Percentiles rank a stretch among this genome's conserved stretches.
phyloP scores from a whole-genome alignment of 2,329 filamentous ascomycete species.

The Sclerotiophoma versabilis region DNA sequence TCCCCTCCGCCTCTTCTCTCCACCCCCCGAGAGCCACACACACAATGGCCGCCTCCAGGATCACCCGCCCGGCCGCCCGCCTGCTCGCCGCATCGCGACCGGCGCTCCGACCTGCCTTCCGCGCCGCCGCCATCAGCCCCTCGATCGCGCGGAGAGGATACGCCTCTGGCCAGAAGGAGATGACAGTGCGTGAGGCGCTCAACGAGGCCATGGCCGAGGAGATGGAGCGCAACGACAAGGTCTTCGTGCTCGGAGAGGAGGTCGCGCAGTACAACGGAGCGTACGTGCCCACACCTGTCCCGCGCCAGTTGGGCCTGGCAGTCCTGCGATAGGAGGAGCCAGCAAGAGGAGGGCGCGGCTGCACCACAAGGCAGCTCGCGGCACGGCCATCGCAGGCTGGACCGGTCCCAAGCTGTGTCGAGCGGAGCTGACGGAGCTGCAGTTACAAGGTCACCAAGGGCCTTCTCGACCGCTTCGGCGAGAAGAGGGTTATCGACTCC shows the following conservation, averaged over 20 bases:
- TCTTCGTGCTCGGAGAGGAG: conserved; percentile 96
- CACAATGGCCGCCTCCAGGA: conserved; percentile 65
- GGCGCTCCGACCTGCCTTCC: conserved; percentile 61
- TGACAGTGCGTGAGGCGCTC: conserved; percentile 95
- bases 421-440: conserved; percentile 49
- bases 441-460: conserved; percentile 99
- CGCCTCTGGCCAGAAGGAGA: conserved; percentile 78
- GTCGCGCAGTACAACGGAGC: conserved; percentile 99
- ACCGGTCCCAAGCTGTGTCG: neutral
- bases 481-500: conserved; percentile 96
- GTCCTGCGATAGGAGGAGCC: conserved; percentile 8
- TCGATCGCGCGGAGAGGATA: conserved; percentile 61
- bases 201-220: conserved; percentile 99
- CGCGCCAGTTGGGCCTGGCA: conserved; percentile 17
- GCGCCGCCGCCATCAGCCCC: conserved; percentile 56
- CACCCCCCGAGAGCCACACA: conserved; percentile 22
- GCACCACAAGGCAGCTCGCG: neutral
- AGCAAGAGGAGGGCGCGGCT: neutral
- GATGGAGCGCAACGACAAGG: conserved; percentile 91
- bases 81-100: conserved; percentile 65
- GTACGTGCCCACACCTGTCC: conserved; percentile 52
- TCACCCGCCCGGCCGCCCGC: conserved; percentile 70
- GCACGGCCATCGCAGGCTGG: conserved; percentile 8
- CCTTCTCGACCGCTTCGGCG: conserved; percentile 93
- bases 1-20: conserved; percentile 31